Percentiles rank a stretch among this genome's conserved stretches.
Evolutionary conservation across 2,329 filamentous ascomycete species (phyloP).

Genomic region (Hypoxylon rubiginosum): DNA sequence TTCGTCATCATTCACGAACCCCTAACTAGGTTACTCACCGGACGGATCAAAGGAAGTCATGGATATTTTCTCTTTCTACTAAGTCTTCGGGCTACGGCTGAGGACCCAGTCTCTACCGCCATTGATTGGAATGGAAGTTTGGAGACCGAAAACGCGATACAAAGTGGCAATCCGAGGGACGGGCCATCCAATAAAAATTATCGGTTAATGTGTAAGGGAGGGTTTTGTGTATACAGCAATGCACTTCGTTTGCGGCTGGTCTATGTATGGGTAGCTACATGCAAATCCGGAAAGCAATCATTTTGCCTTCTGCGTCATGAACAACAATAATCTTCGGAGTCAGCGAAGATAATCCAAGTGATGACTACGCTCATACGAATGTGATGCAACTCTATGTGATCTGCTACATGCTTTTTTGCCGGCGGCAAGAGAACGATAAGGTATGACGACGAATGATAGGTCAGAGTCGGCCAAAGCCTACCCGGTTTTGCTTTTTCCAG

Average conservation of each 20-base stretch:
- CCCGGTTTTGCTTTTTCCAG: not conserved
- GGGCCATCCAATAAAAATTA: slow-evolving; percentile 6
- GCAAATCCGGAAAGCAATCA: slow-evolving; percentile 6
- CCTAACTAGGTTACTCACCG: slow-evolving; percentile 8
- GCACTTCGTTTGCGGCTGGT: slow-evolving; percentile 19
- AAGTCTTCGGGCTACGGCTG: slow-evolving; percentile 14
- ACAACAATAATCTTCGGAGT: slow-evolving; percentile 29
- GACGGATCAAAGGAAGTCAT: slow-evolving; percentile 4
- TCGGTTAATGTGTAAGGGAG: slow-evolving; percentile 24
- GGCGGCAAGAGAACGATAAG: not conserved
- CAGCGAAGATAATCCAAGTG: slow-evolving; percentile 7
- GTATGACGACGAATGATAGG: not conserved
- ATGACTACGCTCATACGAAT: not conserved
- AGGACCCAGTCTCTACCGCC: slow-evolving; percentile 38
- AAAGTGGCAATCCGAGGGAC: slow-evolving; percentile 14
- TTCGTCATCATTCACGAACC: slow-evolving; percentile 12
- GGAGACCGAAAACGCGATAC: slow-evolving; percentile 28
- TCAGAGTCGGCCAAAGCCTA: not conserved
- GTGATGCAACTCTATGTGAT: not conserved
- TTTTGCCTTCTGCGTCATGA: slow-evolving; percentile 20
- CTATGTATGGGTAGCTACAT: slow-evolving; percentile 29
- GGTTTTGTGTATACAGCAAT: slow-evolving; percentile 22
- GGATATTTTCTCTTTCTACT: slow-evolving; percentile 17
- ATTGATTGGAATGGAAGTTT: slow-evolving; percentile 39
- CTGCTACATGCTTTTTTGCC: not conserved